A percentile compares a stretch with the other conserved stretches of the same genome.
These are phyloP conservation scores for Solanum rostratum DNA, from an alignment of 257 asterid genomes.

Conservation along the genomic window DNA sequence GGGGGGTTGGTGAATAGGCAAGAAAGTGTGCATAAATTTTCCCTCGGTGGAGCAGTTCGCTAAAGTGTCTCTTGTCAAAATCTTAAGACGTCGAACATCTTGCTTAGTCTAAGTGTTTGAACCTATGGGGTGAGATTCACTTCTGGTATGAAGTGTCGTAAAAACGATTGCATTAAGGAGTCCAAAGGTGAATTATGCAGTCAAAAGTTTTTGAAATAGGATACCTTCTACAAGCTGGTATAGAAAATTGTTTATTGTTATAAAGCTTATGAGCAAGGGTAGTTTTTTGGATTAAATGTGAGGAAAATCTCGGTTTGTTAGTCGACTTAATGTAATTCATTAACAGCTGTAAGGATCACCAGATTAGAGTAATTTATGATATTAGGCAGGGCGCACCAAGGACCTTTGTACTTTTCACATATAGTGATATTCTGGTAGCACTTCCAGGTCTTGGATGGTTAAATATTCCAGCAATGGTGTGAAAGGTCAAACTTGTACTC, in stretches of 20 bases:
- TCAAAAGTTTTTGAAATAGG: not conserved
- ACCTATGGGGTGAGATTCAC: not conserved
- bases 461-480: not conserved
- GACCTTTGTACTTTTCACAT: not conserved
- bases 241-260: not conserved
- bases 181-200: not conserved
- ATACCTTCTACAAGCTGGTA: not conserved
- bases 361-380: not conserved
- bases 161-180: not conserved
- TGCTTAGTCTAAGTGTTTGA: not conserved
- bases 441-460: not conserved
- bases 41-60: not conserved
- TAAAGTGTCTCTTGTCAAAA: not conserved
- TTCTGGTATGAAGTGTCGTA: not conserved
- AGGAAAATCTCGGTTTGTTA: not conserved
- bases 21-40: not conserved
- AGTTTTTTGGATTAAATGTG: not conserved
- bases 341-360: not conserved
- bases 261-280: not conserved
- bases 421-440: not conserved
- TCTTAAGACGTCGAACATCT: not conserved
- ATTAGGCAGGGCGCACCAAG: not conserved
- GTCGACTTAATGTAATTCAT: not conserved
- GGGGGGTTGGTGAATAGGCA: not conserved
- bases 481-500: not conserved